Conservation (phyloP, 148 eudicot genomes). For the Nepenthes gracilis region DNA sequence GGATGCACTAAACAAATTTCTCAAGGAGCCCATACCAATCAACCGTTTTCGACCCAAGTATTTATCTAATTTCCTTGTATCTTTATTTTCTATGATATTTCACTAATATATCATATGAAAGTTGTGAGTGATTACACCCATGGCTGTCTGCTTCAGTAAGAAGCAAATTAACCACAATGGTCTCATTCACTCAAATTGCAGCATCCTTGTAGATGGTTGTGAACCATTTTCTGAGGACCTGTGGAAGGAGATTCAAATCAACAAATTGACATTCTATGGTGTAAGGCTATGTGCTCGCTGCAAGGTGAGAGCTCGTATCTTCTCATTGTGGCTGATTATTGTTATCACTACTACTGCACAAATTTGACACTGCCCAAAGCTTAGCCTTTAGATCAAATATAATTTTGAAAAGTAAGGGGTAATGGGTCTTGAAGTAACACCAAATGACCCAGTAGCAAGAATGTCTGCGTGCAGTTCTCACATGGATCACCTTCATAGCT, state of each 20-base stretch:
- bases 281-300: conserved; percentile 87
- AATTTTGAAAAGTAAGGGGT: not conserved
- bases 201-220: conserved; percentile 83
- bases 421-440: too few relatives aligned
- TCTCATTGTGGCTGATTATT: not conserved
- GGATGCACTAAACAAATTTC: conserved; percentile 48
- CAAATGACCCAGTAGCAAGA: too few relatives aligned
- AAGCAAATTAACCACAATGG: not conserved
- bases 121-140: too few relatives aligned
- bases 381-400: not conserved
- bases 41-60: conserved; percentile 92
- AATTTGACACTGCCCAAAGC: not conserved
- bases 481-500: too few relatives aligned
- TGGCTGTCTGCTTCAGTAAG: too few relatives aligned
- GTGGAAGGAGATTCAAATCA: conserved; percentile 76
- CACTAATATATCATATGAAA: too few relatives aligned
- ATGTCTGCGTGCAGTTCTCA: too few relatives aligned
- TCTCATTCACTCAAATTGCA: conserved; percentile 8
- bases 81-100: not conserved
- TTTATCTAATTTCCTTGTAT: not conserved
- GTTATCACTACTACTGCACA: not conserved
- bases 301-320: conserved; percentile 39
- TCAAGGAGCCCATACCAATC: conserved; percentile 60
- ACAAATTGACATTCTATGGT: conserved; percentile 50
- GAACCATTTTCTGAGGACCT: conserved; percentile 78